Conservation (phyloP, 495 filamentous ascomycete genomes). For the Cenococcum geophilum region DNA sequence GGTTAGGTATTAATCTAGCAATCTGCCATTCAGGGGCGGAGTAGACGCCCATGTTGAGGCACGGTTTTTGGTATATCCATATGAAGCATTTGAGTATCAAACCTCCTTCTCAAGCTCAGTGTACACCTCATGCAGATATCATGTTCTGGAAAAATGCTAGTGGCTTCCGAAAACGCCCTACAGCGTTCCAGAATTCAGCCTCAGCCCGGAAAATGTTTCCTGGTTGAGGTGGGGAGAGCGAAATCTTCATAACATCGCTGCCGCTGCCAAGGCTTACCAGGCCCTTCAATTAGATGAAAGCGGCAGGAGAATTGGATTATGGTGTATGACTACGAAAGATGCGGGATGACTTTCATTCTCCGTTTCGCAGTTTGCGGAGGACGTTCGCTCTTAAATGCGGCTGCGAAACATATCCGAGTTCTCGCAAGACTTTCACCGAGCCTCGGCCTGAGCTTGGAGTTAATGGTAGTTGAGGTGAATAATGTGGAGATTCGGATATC, state of each 20-base stretch:
- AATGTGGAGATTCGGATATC: too few relatives aligned
- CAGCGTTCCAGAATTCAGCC: background rate
- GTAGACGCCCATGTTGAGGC: background rate
- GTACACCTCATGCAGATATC: background rate
- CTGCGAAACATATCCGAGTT: background rate
- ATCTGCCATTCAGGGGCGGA: background rate
- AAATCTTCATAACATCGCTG: background rate
- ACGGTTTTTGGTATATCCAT: background rate
- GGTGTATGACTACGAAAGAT: background rate
- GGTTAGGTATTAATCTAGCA: background rate
- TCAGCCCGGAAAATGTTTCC: conserved; percentile 15
- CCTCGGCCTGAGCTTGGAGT: background rate
- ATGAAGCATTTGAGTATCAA: conserved; percentile 2
- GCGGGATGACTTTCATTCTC: background rate
- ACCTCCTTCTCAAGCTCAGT: background rate
- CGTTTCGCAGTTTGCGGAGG: background rate
- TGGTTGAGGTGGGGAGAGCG: conserved; percentile 16
- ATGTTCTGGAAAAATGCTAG: background rate
- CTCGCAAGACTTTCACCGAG: background rate
- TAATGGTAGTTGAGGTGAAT: too few relatives aligned
- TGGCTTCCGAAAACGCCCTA: background rate
- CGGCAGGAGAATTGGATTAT: background rate
- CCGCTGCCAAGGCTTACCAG: conserved; percentile 1
- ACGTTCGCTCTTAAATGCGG: background rate
- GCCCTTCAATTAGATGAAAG: background rate